These are phyloP conservation scores for Oryza meridionalis DNA, from an alignment of 176 grass and related monocot genomes.

Conservation along the genomic window DNA sequence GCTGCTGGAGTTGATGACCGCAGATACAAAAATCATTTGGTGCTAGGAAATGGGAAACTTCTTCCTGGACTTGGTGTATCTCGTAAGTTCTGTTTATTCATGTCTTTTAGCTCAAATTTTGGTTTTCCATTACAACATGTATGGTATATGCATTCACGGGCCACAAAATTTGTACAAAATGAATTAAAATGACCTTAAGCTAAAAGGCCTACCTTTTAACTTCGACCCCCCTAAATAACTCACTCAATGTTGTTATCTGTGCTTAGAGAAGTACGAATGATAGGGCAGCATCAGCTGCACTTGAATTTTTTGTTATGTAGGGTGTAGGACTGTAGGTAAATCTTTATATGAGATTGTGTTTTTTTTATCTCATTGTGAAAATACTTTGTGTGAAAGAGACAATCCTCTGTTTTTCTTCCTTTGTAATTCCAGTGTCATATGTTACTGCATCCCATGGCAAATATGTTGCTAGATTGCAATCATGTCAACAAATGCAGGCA, in stretches of 20 bases:
- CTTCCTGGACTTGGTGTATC: slow-evolving; percentile 94
- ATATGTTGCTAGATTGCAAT: not conserved
- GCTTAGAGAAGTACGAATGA: not conserved
- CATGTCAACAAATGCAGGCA: slow-evolving; percentile 12
- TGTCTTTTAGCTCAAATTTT: not conserved
- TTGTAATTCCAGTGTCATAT: not conserved
- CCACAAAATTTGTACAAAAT: not conserved
- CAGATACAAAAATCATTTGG: slow-evolving; percentile 98
- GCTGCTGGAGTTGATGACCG: slow-evolving; percentile 97
- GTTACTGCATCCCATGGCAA: not conserved
- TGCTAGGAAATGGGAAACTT: slow-evolving; percentile 78
- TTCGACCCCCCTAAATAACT: not conserved
- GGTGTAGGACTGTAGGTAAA: not conserved
- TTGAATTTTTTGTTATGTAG: not conserved
- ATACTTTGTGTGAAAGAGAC: slow-evolving; percentile 6
- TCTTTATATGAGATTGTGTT: not conserved
- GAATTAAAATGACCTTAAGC: not conserved
- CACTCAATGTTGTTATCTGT: not conserved
- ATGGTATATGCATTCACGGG: not conserved
- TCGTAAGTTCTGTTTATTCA: slow-evolving; percentile 63
- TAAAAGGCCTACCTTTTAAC: not conserved
- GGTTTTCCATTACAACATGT: not conserved
- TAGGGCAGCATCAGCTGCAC: not conserved
- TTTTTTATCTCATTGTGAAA: slow-evolving; percentile 25
- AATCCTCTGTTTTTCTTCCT: not conserved